phyloP scores from a whole-genome alignment of 257 asterid species.

The Plantago ovata region DNA sequence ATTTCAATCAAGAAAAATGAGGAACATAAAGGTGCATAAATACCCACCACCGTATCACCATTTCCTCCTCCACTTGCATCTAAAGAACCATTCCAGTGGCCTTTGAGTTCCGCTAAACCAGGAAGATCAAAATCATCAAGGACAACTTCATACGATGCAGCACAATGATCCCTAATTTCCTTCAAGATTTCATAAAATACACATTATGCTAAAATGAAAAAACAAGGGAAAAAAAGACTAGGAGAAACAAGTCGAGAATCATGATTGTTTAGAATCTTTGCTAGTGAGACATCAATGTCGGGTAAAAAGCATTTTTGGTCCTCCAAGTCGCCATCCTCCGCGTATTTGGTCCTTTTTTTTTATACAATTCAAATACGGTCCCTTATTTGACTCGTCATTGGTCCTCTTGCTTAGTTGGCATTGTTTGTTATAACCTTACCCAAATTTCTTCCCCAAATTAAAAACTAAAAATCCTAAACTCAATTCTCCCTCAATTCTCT shows the following conservation, averaged over 20 bases:
- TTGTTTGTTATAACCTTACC: no score
- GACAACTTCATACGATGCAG: slow-evolving; percentile 73
- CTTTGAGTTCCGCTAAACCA: slow-evolving; percentile 95
- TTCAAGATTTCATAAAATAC: slow-evolving; percentile 27
- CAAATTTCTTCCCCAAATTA: no score
- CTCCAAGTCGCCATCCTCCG: no score
- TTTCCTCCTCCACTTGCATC: slow-evolving; percentile 99
- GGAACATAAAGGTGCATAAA: slow-evolving; percentile 16
- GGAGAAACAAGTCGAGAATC: slow-evolving; percentile 3
- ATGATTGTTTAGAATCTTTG: slow-evolving; percentile 15
- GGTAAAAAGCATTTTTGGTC: no score
- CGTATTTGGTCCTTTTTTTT: no score
- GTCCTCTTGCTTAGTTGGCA: no score
- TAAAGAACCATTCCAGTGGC: slow-evolving; percentile 87
- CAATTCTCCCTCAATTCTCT: no score
- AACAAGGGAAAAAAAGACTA: slow-evolving; percentile 1
- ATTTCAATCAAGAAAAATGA: slow-evolving; percentile 16
- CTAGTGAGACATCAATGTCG: slow-evolving; percentile 16
- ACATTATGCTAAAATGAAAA: slow-evolving; percentile 13
- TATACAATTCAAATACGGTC: no score
- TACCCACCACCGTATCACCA: slow-evolving; percentile 87
- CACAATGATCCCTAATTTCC: slow-evolving; percentile 86
- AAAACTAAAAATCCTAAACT: no score
- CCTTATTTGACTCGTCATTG: no score
- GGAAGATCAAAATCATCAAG: slow-evolving; percentile 89